Conservation (phyloP, 495 filamentous ascomycete genomes). For the Barbatosphaeria neglecta region DNA sequence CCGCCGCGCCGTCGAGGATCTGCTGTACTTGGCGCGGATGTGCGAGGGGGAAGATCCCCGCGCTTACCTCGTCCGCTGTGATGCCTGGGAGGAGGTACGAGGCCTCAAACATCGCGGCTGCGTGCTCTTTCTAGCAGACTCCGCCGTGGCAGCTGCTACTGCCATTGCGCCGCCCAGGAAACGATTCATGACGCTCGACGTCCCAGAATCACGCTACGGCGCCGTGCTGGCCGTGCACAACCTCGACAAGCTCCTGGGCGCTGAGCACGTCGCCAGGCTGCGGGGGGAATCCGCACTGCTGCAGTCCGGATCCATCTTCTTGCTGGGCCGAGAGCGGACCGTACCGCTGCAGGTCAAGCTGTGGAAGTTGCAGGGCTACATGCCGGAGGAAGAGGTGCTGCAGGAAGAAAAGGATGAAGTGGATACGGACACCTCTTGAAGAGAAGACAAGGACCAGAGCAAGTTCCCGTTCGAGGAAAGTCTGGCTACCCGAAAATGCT, state of each 20-base stretch:
- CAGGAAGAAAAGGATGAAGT: neutral
- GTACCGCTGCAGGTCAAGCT: constrained; percentile 42
- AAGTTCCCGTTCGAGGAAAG: no score
- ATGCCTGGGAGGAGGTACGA: constrained; percentile 20
- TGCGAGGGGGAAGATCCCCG: constrained; percentile 10
- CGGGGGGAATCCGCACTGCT: constrained; percentile 15
- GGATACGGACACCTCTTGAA: neutral
- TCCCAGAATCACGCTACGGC: constrained; percentile 8
- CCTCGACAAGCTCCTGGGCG: constrained; percentile 25
- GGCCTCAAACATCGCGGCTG: constrained; percentile 19
- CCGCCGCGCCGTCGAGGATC: constrained; percentile 27
- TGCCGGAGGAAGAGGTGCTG: constrained; percentile 13
- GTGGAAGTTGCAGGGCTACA: constrained; percentile 58
- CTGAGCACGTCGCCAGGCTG: constrained; percentile 18
- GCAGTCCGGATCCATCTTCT: constrained; percentile 22
- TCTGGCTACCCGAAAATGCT: no score
- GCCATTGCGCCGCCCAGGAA: constrained; percentile 6
- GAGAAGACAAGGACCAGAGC: neutral
- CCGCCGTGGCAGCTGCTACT: constrained; percentile 2
- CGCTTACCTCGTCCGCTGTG: constrained; percentile 21
- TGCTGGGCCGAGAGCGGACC: constrained; percentile 32
- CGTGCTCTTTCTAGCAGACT: constrained; percentile 19
- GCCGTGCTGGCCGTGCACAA: constrained; percentile 29
- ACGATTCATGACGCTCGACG: constrained; percentile 17
- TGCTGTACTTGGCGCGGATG: constrained; percentile 17